phyloP scores from a whole-genome alignment of 352 stramenopile species.

The Globisporangium orthogonon region DNA sequence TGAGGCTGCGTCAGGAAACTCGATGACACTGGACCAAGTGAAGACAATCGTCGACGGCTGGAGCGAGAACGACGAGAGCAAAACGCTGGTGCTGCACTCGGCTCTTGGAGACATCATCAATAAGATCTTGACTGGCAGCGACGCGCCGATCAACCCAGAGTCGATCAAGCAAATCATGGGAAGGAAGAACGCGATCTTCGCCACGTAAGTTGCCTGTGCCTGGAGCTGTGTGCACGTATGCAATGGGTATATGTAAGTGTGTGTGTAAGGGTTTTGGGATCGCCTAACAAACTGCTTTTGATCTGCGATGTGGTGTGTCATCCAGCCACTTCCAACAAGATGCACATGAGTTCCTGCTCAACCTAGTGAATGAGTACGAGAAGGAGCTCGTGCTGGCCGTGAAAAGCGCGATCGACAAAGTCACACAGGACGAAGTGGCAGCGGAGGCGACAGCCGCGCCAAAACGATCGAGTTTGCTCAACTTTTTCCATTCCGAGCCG shows the following conservation, averaged over 20 bases:
- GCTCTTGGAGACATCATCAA: slow-evolving; percentile 51
- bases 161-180: slow-evolving; percentile 75
- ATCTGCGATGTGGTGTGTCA: neutral
- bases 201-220: slow-evolving; percentile 38
- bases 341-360: slow-evolving; percentile 83
- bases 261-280: neutral
- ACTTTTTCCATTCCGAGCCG: slow-evolving; percentile 42
- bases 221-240: slow-evolving; percentile 32
- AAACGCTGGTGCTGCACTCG: slow-evolving; percentile 50
- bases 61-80: slow-evolving; percentile 36
- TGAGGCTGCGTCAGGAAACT: slow-evolving; percentile 10
- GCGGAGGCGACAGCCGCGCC: slow-evolving; percentile 16
- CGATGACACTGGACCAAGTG: slow-evolving; percentile 37
- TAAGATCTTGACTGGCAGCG: slow-evolving; percentile 53
- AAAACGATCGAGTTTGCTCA: slow-evolving; percentile 48
- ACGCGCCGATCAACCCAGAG: slow-evolving; percentile 70
- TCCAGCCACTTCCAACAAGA: slow-evolving; percentile 80
- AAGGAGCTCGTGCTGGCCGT: slow-evolving; percentile 65
- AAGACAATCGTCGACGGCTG: slow-evolving; percentile 40
- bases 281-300: neutral
- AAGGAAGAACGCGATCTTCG: slow-evolving; percentile 72
- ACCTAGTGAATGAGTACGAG: slow-evolving; percentile 80
- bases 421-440: slow-evolving; percentile 6
- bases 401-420: slow-evolving; percentile 14
- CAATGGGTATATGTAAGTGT: neutral